Percentiles rank a stretch among this genome's conserved stretches.
phyloP scores from a whole-genome alignment of 2,329 filamentous ascomycete species.

The Colletotrichum truncatum region DNA sequence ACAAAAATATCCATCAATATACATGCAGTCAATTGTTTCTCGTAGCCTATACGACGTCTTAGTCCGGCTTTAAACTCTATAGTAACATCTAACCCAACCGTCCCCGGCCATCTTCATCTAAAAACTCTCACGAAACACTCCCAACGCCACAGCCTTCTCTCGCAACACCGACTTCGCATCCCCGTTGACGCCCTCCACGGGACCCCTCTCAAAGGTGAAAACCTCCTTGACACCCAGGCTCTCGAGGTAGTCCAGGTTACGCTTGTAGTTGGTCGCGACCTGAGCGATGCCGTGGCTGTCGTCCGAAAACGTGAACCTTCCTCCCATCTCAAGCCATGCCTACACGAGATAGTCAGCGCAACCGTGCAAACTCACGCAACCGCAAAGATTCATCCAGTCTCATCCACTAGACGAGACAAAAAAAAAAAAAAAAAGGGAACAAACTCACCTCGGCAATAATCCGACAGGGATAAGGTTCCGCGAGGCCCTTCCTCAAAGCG shows the following conservation, averaged over 20 bases:
- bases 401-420: background rate
- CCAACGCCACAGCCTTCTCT: conserved; percentile 54
- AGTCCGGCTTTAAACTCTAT: background rate
- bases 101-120: background rate
- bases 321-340: conserved; percentile 78
- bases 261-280: conserved; percentile 83
- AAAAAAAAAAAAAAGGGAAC: conserved; percentile 7
- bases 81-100: background rate
- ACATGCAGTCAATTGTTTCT: too few species aligned
- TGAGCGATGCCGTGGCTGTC: conserved; percentile 93
- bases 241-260: conserved; percentile 75
- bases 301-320: conserved; percentile 90
- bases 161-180: conserved; percentile 45
- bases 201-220: conserved; percentile 60
- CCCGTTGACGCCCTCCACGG: conserved; percentile 37
- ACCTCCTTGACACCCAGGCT: conserved; percentile 71
- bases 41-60: too few species aligned
- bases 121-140: conserved; percentile 46
- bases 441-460: conserved; percentile 77
- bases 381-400: too few species aligned
- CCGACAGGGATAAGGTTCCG: conserved; percentile 86
- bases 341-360: conserved; percentile 39
- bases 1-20: too few species aligned
- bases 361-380: too few species aligned
- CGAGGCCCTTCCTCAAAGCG: conserved; percentile 87